A percentile compares a stretch with the other conserved stretches of the same genome.
These are phyloP conservation scores for Exserohilum turcica DNA, from an alignment of 2,329 filamentous ascomycete genomes.

Conservation along the genomic window DNA sequence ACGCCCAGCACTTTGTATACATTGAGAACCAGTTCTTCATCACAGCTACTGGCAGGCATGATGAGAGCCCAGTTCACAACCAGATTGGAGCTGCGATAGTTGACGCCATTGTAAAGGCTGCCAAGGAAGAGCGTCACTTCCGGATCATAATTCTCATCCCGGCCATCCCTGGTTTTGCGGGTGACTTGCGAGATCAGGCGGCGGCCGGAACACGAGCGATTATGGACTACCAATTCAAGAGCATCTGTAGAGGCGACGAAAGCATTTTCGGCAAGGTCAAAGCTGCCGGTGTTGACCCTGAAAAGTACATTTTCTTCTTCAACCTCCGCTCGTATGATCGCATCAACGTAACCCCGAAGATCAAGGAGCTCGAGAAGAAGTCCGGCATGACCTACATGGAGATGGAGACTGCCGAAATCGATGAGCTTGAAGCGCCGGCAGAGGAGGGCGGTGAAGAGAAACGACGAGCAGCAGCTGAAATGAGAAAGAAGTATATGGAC, in stretches of 20 bases:
- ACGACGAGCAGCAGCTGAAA: conserved; percentile 53
- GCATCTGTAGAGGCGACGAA: conserved; percentile 86
- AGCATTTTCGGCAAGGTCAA: conserved; percentile 84
- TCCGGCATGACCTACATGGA: conserved; percentile 85
- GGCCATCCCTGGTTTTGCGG: conserved; percentile 90
- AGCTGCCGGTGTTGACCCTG: conserved; percentile 74
- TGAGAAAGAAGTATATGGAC: conserved; percentile 54
- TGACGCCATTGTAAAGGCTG: conserved; percentile 81
- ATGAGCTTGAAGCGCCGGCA: conserved; percentile 73
- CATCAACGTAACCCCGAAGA: conserved; percentile 76
- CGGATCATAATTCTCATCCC: conserved; percentile 89
- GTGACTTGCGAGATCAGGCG: conserved; percentile 81
- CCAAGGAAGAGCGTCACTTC: conserved; percentile 84
- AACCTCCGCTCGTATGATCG: conserved; percentile 93
- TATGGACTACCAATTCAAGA: conserved; percentile 99
- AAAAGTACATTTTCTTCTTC: conserved; percentile 86
- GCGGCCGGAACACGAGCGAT: conserved; percentile 85
- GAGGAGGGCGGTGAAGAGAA: conserved; percentile 46
- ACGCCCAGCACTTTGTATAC: conserved; percentile 91
- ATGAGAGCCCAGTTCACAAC: conserved; percentile 86
- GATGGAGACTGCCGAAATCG: conserved; percentile 83
- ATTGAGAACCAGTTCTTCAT: conserved; percentile 99
- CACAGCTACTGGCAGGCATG: conserved; percentile 74
- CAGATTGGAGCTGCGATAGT: conserved; percentile 87
- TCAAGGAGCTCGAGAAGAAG: conserved; percentile 76